Percentiles rank a stretch among this genome's conserved stretches.
Evolutionary conservation across 176 grass and related monocot species (phyloP).

Genomic region (Poa annua): DNA sequence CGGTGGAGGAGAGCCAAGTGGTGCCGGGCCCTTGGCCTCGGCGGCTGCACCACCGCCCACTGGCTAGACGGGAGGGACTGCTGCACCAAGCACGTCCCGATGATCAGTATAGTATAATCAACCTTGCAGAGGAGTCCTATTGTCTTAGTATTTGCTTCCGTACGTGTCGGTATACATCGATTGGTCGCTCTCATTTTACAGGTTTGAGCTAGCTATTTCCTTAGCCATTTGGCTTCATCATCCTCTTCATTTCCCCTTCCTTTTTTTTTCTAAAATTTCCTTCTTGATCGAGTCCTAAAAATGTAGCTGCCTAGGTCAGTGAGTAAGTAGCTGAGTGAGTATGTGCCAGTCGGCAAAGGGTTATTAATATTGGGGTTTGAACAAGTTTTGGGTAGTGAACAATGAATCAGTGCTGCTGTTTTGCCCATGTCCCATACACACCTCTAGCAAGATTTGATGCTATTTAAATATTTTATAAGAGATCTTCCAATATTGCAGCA

Average conservation of each 20-base stretch:
- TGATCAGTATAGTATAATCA: constrained; percentile 56
- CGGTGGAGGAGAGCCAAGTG: constrained; percentile 20
- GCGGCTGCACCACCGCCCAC: neutral
- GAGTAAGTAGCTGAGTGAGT: neutral
- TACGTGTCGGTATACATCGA: constrained; percentile 53
- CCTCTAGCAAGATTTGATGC: constrained; percentile 12
- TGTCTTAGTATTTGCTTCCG: constrained; percentile 47
- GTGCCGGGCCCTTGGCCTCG: neutral
- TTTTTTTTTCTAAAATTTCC: constrained; percentile 28
- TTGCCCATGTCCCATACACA: constrained; percentile 34
- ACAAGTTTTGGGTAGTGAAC: neutral
- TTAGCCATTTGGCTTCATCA: constrained; percentile 43
- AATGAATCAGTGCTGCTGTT: neutral
- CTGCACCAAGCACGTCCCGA: constrained; percentile 42
- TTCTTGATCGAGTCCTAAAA: constrained; percentile 20
- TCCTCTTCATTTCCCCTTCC: neutral
- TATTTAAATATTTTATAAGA: constrained; percentile 10
- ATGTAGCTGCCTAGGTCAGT: constrained; percentile 42
- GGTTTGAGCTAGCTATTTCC: constrained; percentile 47
- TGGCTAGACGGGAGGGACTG: neutral
- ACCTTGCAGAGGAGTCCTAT: constrained; percentile 14
- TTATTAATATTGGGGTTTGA: neutral
- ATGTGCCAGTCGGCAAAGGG: constrained; percentile 12
- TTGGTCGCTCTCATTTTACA: constrained; percentile 37
- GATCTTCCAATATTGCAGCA: constrained; percentile 28